Percentiles rank a stretch among this genome's conserved stretches.
Evolutionary conservation across 202 grass and related monocot genomes (phyloP).

Genomic region (Schoenoplectus tabernaemontani): DNA sequence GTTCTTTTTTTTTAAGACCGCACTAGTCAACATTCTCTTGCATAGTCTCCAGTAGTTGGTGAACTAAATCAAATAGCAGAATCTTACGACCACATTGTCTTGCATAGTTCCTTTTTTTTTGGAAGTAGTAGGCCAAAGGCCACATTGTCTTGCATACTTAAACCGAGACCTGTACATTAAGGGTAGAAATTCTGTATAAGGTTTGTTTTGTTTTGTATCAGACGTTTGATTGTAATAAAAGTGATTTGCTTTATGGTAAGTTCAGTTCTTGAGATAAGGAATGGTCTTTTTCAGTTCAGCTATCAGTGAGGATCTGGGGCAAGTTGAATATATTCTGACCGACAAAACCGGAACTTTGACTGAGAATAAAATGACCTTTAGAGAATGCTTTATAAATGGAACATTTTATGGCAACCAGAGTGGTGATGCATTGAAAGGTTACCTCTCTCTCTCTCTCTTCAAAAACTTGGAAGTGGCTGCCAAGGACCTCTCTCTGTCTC

Average conservation of each 20-base stretch:
- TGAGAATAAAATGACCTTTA: constrained; percentile 85
- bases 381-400: constrained; percentile 74
- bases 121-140: no score
- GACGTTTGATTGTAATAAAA: constrained; percentile 15
- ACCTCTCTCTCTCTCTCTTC: constrained; percentile 21
- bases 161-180: background rate
- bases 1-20: no score
- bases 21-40: background rate
- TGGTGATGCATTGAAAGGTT: constrained; percentile 87
- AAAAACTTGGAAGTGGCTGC: background rate
- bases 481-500: no score
- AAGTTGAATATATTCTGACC: constrained; percentile 94
- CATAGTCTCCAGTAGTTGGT: background rate
- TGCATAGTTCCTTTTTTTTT: no score
- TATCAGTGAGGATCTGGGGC: constrained; percentile 90
- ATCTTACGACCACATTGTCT: background rate
- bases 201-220: constrained; percentile 2
- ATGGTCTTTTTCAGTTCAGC: constrained; percentile 80
- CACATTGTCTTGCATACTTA: background rate
- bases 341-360: constrained; percentile 97
- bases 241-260: background rate
- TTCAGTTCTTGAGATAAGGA: background rate
- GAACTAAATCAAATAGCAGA: background rate
- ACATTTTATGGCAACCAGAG: constrained; percentile 65
- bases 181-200: background rate